These are phyloP conservation scores for Triticum turgidum DNA, from an alignment of 176 grass and related monocot species.

Conservation along the genomic window DNA sequence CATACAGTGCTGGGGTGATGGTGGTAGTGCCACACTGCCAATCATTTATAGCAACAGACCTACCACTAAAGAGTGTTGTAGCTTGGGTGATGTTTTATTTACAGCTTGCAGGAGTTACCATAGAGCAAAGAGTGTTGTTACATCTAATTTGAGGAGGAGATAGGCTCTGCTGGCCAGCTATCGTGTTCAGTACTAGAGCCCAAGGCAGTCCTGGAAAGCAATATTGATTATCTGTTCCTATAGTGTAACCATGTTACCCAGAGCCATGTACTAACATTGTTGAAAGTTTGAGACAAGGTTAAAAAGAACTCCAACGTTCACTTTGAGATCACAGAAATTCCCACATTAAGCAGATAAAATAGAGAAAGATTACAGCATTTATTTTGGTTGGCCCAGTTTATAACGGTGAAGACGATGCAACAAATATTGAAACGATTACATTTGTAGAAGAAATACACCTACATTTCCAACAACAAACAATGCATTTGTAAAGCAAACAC, in stretches of 20 bases:
- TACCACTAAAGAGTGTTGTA: background rate
- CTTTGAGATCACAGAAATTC: background rate
- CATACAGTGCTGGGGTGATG: background rate
- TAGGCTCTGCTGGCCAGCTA: constrained; percentile 11
- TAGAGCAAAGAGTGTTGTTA: background rate
- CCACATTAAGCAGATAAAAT: background rate
- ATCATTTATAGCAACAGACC: constrained; percentile 27
- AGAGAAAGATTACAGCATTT: background rate
- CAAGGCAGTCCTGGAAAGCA: constrained; percentile 14
- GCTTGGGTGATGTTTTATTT: background rate
- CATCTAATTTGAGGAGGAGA: background rate
- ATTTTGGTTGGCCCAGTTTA: background rate
- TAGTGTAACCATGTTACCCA: background rate
- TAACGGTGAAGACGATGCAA: background rate
- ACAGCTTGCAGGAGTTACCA: constrained; percentile 1
- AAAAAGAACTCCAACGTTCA: background rate
- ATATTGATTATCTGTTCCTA: background rate
- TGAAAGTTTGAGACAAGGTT: background rate
- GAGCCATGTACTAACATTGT: background rate
- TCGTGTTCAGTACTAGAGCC: background rate
- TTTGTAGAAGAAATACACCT: background rate
- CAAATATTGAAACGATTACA: background rate
- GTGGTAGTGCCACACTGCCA: constrained; percentile 11
- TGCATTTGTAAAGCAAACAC: background rate
- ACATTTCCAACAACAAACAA: background rate